Conservation (phyloP, 2,329 filamentous ascomycete genomes). For the Nothopassalora personata region DNA sequence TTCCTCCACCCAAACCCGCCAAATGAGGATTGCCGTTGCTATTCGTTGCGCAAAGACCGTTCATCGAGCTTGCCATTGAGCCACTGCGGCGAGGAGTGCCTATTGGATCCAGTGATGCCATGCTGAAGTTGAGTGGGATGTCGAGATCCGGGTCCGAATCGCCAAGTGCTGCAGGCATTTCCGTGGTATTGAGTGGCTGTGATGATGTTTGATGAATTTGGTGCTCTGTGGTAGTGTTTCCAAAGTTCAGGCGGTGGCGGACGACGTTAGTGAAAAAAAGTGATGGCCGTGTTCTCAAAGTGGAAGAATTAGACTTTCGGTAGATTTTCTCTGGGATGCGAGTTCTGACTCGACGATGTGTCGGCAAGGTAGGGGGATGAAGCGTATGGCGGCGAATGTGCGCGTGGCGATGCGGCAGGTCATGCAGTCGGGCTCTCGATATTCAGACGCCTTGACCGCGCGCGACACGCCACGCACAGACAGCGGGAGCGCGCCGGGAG, state of each 20-base stretch:
- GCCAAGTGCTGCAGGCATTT: constrained; percentile 5
- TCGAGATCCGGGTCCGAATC: constrained; percentile 16
- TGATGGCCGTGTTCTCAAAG: neutral
- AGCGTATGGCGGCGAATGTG: neutral
- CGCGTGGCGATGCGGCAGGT: neutral
- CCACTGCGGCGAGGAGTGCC: constrained; percentile 19
- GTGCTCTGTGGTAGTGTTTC: neutral
- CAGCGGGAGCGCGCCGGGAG: neutral
- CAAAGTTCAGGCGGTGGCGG: neutral
- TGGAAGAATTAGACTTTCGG: neutral
- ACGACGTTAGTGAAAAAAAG: neutral
- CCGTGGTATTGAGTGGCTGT: neutral
- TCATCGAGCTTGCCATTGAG: constrained; percentile 12
- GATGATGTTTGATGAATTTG: neutral
- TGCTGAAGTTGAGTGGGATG: constrained; percentile 1
- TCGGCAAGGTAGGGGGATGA: neutral
- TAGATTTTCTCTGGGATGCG: neutral
- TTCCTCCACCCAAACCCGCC: constrained; percentile 2
- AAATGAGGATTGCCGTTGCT: constrained; percentile 1
- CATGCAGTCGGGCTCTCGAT: neutral
- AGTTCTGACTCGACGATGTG: neutral
- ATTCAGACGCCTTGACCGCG: neutral
- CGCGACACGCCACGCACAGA: neutral
- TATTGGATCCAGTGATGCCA: constrained; percentile 17
- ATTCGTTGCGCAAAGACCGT: constrained; percentile 2